These are phyloP conservation scores for Calonectria honghensis DNA, from an alignment of 2,329 filamentous ascomycete species.

Conservation along the genomic window DNA sequence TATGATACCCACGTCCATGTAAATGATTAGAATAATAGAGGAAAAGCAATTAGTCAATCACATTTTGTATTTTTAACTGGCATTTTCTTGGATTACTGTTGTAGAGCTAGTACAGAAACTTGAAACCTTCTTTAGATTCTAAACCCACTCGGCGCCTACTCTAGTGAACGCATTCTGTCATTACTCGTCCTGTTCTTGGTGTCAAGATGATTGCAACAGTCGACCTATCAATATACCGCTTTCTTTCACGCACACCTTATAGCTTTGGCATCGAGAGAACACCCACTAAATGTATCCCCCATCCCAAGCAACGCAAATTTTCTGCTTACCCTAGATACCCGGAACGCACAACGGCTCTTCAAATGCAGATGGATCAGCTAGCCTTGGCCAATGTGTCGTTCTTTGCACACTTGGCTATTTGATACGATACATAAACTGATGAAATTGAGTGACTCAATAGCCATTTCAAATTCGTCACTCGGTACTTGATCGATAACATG, in stretches of 20 bases:
- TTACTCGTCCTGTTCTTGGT: too few relatives aligned
- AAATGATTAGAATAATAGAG: neutral
- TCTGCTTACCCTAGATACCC: neutral
- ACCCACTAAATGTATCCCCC: too few relatives aligned
- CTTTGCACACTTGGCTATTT: neutral
- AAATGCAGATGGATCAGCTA: neutral
- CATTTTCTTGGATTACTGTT: too few relatives aligned
- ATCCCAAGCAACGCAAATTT: too few relatives aligned
- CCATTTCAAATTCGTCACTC: neutral
- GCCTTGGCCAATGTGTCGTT: neutral
- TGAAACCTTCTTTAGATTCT: neutral
- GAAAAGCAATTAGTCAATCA: neutral
- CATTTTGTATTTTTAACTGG: neutral
- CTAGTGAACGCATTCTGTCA: too few relatives aligned
- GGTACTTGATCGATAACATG: neutral
- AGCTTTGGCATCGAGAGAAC: too few relatives aligned
- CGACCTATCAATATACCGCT: too few relatives aligned
- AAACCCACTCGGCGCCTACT: too few relatives aligned
- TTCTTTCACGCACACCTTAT: too few relatives aligned
- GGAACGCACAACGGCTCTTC: neutral
- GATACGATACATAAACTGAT: neutral
- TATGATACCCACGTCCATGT: slow-evolving; percentile 16
- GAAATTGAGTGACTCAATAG: neutral
- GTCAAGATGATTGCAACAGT: too few relatives aligned
- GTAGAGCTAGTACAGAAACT: too few relatives aligned